These are phyloP conservation scores for Lumnitzera racemosa DNA, from an alignment of 345 rosid species.

Conservation along the genomic window DNA sequence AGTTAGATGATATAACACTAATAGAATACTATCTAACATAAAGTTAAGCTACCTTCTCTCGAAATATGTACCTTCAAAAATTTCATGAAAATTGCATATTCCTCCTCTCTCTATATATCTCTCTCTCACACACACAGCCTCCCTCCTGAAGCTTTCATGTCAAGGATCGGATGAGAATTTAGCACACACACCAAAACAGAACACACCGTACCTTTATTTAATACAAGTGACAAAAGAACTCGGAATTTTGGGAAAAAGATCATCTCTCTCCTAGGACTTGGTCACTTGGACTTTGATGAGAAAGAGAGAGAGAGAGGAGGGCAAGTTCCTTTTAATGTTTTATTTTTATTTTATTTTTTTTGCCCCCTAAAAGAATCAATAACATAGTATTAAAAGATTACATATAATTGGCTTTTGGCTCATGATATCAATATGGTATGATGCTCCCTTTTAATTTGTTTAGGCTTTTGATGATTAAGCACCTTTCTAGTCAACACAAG, in stretches of 20 bases:
- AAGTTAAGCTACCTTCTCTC: too few relatives aligned
- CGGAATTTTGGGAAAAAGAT: slow-evolving; percentile 61
- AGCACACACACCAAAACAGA: not conserved
- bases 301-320: slow-evolving; percentile 2
- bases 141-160: too few relatives aligned
- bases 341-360: too few relatives aligned
- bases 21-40: too few relatives aligned
- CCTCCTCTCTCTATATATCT: too few relatives aligned
- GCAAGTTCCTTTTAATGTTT: too few relatives aligned
- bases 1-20: too few relatives aligned
- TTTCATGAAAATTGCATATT: too few relatives aligned
- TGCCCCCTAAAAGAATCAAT: too few relatives aligned
- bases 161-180: slow-evolving; percentile 1
- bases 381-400: not conserved
- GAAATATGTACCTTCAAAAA: too few relatives aligned
- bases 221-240: slow-evolving; percentile 10
- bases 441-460: not conserved
- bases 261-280: slow-evolving; percentile 11
- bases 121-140: too few relatives aligned
- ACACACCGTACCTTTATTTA: not conserved
- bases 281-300: slow-evolving; percentile 59
- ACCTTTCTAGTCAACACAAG: slow-evolving; percentile 13
- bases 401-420: not conserved
- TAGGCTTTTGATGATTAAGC: slow-evolving; percentile 7
- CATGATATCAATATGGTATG: too few relatives aligned